Conservation (phyloP, 176 grass and related monocot genomes). For the Aegilops umbellulata region DNA sequence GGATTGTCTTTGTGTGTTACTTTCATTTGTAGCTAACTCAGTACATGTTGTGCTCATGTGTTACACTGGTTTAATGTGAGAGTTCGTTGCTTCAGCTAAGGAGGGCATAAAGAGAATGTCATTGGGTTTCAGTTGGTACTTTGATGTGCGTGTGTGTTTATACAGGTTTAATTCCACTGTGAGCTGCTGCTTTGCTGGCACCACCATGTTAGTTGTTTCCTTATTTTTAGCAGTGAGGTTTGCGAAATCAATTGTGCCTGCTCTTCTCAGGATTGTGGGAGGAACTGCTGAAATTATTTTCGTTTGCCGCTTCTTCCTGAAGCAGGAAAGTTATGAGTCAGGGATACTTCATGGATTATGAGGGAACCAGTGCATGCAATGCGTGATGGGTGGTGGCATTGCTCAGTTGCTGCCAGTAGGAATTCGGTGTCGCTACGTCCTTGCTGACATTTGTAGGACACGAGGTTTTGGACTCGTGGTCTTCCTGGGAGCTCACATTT, state of each 20-base stretch:
- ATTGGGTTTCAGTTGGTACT: neutral
- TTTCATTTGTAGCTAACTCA: constrained; percentile 8
- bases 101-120: neutral
- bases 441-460: neutral
- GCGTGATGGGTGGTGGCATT: neutral
- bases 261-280: neutral
- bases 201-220: neutral
- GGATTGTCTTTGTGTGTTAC: neutral
- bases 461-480: neutral
- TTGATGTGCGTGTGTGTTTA: neutral
- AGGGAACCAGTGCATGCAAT: neutral
- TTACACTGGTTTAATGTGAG: neutral
- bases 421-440: neutral
- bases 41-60: neutral
- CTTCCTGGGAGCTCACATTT: neutral
- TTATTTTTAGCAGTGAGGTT: neutral
- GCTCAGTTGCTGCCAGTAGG: neutral
- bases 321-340: neutral
- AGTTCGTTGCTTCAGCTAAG: neutral
- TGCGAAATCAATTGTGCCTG: neutral
- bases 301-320: constrained; percentile 4
- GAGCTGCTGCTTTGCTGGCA: neutral
- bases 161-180: neutral
- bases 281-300: neutral
- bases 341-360: neutral